Percentiles rank a stretch among this genome's conserved stretches.
phyloP scores from a whole-genome alignment of 2,329 filamentous ascomycete species.

The Alternaria metachromatica region DNA sequence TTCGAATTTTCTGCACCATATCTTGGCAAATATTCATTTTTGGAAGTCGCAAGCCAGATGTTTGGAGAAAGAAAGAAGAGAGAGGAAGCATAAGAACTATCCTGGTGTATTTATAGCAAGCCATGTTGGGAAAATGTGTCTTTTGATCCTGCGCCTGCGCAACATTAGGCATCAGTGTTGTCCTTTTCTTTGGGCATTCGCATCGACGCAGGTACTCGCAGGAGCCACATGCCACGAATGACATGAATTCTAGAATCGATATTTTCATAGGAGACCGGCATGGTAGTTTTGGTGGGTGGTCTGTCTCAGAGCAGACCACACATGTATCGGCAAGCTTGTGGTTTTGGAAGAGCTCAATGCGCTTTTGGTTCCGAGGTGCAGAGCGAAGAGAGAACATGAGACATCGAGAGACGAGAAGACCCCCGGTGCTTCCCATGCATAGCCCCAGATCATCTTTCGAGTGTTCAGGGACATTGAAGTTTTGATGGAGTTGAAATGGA shows the following conservation, averaged over 20 bases:
- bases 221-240: not conserved
- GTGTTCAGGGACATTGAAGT: no score
- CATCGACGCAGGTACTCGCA: not conserved
- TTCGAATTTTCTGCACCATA: not conserved
- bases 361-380: not conserved
- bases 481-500: no score
- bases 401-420: not conserved
- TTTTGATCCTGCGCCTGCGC: not conserved
- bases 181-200: not conserved
- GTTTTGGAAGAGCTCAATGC: not conserved
- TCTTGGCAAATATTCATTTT: rapidly evolving
- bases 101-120: not conserved
- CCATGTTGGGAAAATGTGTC: rapidly evolving
- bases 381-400: not conserved
- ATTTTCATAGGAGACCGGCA: not conserved
- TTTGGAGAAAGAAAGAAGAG: not conserved
- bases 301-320: not conserved
- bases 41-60: not conserved
- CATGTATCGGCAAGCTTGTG: no score
- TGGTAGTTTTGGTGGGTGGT: not conserved
- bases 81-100: not conserved
- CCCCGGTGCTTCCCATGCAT: not conserved
- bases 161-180: not conserved
- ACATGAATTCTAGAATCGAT: not conserved
- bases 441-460: no score